Evolutionary conservation across 176 grass and related monocot species (phyloP).

Genomic region (Saccharum officinarum): DNA sequence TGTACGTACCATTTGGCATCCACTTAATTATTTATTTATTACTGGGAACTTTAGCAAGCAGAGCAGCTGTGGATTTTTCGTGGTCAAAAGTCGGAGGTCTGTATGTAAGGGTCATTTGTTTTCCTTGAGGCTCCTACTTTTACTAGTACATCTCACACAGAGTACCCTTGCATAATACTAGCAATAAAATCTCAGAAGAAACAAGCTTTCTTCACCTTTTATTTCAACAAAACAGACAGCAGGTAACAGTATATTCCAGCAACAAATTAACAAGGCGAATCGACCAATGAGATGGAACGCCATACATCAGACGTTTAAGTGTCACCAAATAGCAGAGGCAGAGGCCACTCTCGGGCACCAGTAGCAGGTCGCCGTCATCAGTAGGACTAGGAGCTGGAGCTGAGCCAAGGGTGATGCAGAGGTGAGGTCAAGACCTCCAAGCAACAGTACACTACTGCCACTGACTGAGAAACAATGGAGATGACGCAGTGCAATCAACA

Average conservation of each 20-base stretch:
- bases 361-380: slow-evolving; percentile 43
- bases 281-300: slow-evolving; percentile 25
- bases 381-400: neutral
- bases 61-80: neutral
- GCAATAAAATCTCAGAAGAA: neutral
- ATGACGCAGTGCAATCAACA: neutral
- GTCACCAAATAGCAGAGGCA: too few species aligned
- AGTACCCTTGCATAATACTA: neutral
- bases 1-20: neutral
- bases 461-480: neutral
- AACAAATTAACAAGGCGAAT: neutral
- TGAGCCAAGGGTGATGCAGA: slow-evolving; percentile 36
- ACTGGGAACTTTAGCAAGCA: neutral
- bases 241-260: slow-evolving; percentile 1
- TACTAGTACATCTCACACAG: neutral
- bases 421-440: slow-evolving; percentile 27
- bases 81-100: neutral
- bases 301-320: slow-evolving; percentile 34
- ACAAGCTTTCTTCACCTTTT: neutral
- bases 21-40: neutral
- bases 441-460: slow-evolving; percentile 18
- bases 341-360: slow-evolving; percentile 15
- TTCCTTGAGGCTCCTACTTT: neutral
- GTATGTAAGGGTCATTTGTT: neutral
- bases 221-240: neutral